A percentile compares a stretch with the other conserved stretches of the same genome.
Conservation (phyloP, 306 rosid genomes). For the Citrullus amarus region DNA sequence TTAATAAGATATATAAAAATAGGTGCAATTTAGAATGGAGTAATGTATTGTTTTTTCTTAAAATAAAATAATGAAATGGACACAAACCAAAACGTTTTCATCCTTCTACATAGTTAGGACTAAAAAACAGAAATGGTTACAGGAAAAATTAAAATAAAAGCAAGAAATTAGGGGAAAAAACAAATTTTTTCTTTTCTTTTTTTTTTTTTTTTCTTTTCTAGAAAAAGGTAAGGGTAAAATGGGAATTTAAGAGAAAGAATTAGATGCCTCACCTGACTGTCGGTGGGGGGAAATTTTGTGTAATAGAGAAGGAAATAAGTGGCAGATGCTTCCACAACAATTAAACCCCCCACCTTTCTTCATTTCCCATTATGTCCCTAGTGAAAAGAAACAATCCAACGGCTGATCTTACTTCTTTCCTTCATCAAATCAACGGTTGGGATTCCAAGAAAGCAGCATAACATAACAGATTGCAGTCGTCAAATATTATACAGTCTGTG, state of each 20-base stretch:
- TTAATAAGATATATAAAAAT: too few relatives aligned
- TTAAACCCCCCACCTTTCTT: neutral
- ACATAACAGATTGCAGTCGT: neutral
- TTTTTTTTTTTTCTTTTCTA: too few relatives aligned
- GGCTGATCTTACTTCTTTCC: neutral
- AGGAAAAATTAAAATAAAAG: neutral
- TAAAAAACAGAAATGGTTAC: too few relatives aligned
- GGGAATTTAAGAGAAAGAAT: neutral
- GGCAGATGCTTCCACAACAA: constrained; percentile 12
- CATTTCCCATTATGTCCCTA: neutral
- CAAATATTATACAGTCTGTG: neutral
- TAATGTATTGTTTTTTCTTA: too few relatives aligned
- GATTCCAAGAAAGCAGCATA: neutral
- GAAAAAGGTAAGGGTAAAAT: neutral
- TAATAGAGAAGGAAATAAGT: constrained; percentile 1
- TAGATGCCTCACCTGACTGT: constrained; percentile 11
- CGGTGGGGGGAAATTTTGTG: constrained; percentile 15
- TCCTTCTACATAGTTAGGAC: too few relatives aligned
- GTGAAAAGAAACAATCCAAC: neutral
- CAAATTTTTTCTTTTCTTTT: neutral
- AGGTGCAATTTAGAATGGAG: too few relatives aligned
- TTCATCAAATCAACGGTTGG: neutral
- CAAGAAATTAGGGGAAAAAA: neutral
- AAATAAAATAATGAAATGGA: too few relatives aligned
- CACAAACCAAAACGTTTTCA: too few relatives aligned